These are phyloP conservation scores for Metschnikowia dekortorum DNA, from an alignment of 805 yeast genomes.

Conservation along the genomic window DNA sequence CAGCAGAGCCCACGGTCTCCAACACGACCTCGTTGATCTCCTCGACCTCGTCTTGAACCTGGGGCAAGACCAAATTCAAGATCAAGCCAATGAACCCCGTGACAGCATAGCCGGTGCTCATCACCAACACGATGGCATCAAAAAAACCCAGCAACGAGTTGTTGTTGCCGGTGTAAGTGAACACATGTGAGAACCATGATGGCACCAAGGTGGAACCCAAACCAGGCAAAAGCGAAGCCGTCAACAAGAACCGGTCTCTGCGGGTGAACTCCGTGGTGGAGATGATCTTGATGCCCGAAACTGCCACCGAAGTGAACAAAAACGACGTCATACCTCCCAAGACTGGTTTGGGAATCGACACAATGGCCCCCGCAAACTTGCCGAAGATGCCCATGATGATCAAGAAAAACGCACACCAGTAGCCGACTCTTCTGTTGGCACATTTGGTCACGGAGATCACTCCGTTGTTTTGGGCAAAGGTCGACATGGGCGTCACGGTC, in stretches of 20 bases:
- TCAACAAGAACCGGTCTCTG: conserved; percentile 18
- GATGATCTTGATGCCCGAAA: conserved; percentile 18
- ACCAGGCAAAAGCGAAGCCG: conserved; percentile 17
- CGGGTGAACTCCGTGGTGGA: conserved; percentile 20
- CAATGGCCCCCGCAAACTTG: conserved; percentile 48
- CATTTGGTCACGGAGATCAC: conserved; percentile 89
- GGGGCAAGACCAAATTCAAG: conserved; percentile 18
- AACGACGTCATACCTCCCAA: conserved; percentile 19
- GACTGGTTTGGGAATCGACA: conserved; percentile 65
- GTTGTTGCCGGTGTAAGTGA: conserved; percentile 15
- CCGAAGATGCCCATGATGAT: conserved; percentile 84
- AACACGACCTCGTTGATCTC: conserved; percentile 18
- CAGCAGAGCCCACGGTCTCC: conserved; percentile 18
- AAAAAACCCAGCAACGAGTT: conserved; percentile 13
- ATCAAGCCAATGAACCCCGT: conserved; percentile 16
- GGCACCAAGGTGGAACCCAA: conserved; percentile 17
- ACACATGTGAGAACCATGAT: conserved; percentile 14
- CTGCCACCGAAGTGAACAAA: conserved; percentile 18
- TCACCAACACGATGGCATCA: conserved; percentile 17
- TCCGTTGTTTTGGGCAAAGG: conserved; percentile 95
- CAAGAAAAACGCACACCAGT: conserved; percentile 75
- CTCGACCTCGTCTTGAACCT: conserved; percentile 16
- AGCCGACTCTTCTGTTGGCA: conserved; percentile 79
- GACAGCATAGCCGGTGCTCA: conserved; percentile 18
- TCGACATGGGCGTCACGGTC: conserved; percentile 86